phyloP scores from a whole-genome alignment of 495 filamentous ascomycete genomes.

The Rhizodiscina lignyota region DNA sequence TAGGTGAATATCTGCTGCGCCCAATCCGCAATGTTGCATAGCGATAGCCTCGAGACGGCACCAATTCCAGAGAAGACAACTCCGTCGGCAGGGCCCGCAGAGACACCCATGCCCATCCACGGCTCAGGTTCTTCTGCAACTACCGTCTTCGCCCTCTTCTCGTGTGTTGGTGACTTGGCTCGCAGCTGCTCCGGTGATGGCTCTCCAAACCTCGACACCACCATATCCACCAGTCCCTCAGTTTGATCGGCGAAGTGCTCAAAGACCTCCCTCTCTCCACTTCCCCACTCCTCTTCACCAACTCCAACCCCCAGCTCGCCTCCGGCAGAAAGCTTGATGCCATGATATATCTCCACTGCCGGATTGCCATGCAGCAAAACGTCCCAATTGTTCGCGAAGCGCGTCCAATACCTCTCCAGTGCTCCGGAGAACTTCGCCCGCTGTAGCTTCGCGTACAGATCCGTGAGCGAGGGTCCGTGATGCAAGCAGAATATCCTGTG shows the following conservation, averaged over 20 bases:
- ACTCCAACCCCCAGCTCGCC: conserved; percentile 88
- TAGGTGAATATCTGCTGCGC: conserved; percentile 67
- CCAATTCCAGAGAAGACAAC: conserved; percentile 69
- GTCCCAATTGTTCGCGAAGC: conserved; percentile 71
- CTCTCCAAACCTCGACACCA: conserved; percentile 75
- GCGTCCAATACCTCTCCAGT: conserved; percentile 69
- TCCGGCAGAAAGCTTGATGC: conserved; percentile 77
- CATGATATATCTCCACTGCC: conserved; percentile 57
- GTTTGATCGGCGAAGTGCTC: conserved; percentile 58
- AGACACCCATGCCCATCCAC: conserved; percentile 52
- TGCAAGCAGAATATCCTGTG: conserved; percentile 77
- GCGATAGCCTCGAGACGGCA: conserved; percentile 42
- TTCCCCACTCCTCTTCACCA: conserved; percentile 85
- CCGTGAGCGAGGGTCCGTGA: conserved; percentile 52
- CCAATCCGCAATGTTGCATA: conserved; percentile 59
- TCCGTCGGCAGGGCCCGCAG: conserved; percentile 57
- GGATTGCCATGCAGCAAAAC: conserved; percentile 82
- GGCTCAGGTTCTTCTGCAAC: conserved; percentile 11
- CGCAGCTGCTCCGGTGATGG: conserved; percentile 8
- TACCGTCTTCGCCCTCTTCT: not conserved
- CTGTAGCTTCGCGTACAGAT: conserved; percentile 44
- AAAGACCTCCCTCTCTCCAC: conserved; percentile 77
- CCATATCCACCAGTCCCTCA: conserved; percentile 60
- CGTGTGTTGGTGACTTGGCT: conserved; percentile 5
- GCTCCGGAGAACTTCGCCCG: conserved; percentile 41